These are phyloP conservation scores for Vigna reflexopilosa DNA, from an alignment of 306 rosid genomes.

Conservation along the genomic window DNA sequence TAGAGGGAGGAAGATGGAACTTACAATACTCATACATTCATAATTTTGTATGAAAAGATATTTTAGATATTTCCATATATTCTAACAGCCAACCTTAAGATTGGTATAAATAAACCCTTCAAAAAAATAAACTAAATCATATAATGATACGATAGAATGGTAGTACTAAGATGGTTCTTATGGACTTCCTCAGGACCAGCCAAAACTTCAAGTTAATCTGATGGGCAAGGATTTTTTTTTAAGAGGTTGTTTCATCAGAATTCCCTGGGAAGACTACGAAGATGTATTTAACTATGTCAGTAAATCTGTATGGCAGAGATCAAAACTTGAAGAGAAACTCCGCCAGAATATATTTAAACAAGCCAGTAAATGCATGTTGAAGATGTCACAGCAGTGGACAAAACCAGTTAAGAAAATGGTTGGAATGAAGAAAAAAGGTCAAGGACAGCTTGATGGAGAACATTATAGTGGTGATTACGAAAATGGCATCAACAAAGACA, in stretches of 20 bases:
- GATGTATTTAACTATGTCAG: too few species aligned
- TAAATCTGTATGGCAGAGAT: background rate
- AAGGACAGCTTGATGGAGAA: background rate
- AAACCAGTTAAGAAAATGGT: background rate
- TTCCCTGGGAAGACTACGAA: background rate
- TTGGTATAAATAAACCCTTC: slow-evolving; percentile 1
- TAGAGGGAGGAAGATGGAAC: background rate
- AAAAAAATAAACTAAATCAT: background rate
- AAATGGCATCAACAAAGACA: background rate
- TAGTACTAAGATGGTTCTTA: background rate
- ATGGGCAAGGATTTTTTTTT: background rate
- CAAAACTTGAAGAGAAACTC: background rate
- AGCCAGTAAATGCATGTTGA: background rate
- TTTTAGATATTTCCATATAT: slow-evolving; percentile 9
- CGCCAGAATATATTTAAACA: background rate
- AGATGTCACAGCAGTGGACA: background rate
- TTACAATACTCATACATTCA: background rate
- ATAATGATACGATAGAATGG: background rate
- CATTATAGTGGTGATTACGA: background rate
- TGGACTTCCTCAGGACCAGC: background rate
- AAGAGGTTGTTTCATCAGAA: background rate
- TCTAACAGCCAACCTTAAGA: background rate
- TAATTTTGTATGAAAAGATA: background rate
- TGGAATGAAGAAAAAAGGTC: background rate
- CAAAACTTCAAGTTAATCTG: background rate